Conservation (phyloP, 179 eudicot genomes). For the Pouteria campechiana region DNA sequence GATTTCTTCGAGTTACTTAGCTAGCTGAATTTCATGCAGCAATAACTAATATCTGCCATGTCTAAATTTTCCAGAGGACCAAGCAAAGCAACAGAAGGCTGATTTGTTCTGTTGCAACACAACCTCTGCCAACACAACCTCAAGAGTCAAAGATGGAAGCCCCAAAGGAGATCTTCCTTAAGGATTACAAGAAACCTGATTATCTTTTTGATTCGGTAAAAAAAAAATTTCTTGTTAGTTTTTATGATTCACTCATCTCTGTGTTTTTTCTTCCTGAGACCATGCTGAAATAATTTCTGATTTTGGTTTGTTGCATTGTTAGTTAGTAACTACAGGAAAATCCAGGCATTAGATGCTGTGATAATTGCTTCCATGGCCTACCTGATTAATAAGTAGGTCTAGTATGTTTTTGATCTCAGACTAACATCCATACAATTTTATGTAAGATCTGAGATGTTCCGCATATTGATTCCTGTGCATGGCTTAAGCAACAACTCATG, state of each 20-base stretch:
- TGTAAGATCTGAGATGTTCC: too few species aligned
- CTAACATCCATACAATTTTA: too few species aligned
- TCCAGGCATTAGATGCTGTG: neutral
- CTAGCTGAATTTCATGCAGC: too few species aligned
- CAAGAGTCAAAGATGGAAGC: constrained; percentile 70
- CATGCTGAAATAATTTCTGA: neutral
- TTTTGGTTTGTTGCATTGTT: constrained; percentile 1
- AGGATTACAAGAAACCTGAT: constrained; percentile 88
- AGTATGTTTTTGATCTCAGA: too few species aligned
- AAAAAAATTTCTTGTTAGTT: neutral
- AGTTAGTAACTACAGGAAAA: too few species aligned
- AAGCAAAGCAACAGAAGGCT: constrained; percentile 38
- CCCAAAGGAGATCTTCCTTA: constrained; percentile 85
- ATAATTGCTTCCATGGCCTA: too few species aligned
- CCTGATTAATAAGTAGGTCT: too few species aligned
- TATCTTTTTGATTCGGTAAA: constrained; percentile 81
- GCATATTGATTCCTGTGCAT: too few species aligned
- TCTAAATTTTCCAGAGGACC: constrained; percentile 29
- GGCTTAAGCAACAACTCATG: too few species aligned
- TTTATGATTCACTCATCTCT: constrained; percentile 1
- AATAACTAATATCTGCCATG: neutral
- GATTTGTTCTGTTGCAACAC: constrained; percentile 79
- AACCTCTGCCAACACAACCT: constrained; percentile 38
- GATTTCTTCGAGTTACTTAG: too few species aligned
- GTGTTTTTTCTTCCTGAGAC: neutral